Percentiles rank a stretch among this genome's conserved stretches.
These are phyloP conservation scores for Yarrowia osloensis DNA, from an alignment of 805 yeast genomes.

Conservation along the genomic window DNA sequence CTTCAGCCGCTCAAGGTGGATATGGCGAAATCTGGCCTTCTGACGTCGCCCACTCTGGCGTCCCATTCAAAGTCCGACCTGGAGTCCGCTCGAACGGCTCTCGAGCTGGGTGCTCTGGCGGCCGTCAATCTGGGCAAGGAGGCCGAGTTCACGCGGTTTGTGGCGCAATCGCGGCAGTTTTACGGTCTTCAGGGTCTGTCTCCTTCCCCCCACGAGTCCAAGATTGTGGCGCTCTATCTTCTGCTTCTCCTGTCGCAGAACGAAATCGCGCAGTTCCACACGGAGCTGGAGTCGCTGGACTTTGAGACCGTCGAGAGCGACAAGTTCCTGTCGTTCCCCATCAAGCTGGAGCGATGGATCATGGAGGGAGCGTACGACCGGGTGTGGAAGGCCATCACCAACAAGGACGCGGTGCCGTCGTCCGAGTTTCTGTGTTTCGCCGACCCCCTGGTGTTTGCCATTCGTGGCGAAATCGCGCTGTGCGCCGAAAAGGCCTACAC, in stretches of 20 bases:
- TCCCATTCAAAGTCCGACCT: slow-evolving; percentile 55
- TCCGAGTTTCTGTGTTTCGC: slow-evolving; percentile 80
- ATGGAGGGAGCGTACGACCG: slow-evolving; percentile 96
- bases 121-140: slow-evolving; percentile 66
- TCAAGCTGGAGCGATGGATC: slow-evolving; percentile 85
- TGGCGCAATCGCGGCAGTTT: slow-evolving; percentile 75
- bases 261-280: slow-evolving; percentile 83
- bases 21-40: slow-evolving; percentile 71
- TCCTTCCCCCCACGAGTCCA: slow-evolving; percentile 62
- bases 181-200: slow-evolving; percentile 52
- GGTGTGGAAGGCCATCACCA: slow-evolving; percentile 75
- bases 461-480: slow-evolving; percentile 81
- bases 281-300: slow-evolving; percentile 75
- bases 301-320: slow-evolving; percentile 65
- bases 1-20: slow-evolving; percentile 76
- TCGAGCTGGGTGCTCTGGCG: slow-evolving; percentile 86
- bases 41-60: slow-evolving; percentile 59
- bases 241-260: slow-evolving; percentile 78
- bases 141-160: slow-evolving; percentile 67
- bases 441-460: slow-evolving; percentile 70
- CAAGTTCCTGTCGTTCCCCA: slow-evolving; percentile 75
- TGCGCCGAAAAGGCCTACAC: slow-evolving; percentile 80
- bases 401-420: slow-evolving; percentile 52
- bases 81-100: slow-evolving; percentile 72
- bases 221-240: slow-evolving; percentile 74